Evolutionary conservation across 164 flowering plant species (phyloP).

Genomic region (Chloranthus sessilifolius): DNA sequence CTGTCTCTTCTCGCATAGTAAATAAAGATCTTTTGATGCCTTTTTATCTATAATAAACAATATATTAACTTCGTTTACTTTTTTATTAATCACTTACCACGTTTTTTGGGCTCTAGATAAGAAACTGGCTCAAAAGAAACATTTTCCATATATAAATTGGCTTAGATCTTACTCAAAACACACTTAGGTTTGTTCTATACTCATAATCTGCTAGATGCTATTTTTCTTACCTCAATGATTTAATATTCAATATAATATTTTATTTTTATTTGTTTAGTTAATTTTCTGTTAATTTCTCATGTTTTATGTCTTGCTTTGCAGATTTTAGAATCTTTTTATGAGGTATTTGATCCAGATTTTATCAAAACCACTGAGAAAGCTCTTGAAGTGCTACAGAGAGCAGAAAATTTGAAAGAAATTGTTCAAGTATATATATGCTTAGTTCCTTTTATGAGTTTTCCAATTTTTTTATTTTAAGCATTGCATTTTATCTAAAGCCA

Average conservation of each 20-base stretch:
- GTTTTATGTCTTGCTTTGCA: conserved; percentile 22
- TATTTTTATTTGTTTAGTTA: no score
- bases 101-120: conserved; percentile 99
- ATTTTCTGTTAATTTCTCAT: background rate
- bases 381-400: conserved; percentile 90
- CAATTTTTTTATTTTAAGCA: no score
- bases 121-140: conserved; percentile 94
- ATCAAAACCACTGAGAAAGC: conserved; percentile 91
- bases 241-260: no score
- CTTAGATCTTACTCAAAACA: conserved; percentile 93
- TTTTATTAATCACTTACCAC: no score
- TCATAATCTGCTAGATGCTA: no score
- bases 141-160: conserved; percentile 97
- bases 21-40: no score
- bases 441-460: background rate
- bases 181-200: conserved; percentile 53
- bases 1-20: no score
- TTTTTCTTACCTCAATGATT: no score
- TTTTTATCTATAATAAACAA: no score
- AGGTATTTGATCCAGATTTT: conserved; percentile 82
- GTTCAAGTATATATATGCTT: conserved; percentile 63
- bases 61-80: conserved; percentile 2
- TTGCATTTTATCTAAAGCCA: no score
- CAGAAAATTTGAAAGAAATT: conserved; percentile 94
- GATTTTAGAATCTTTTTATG: conserved; percentile 90